A percentile compares a stretch with the other conserved stretches of the same genome.
Evolutionary conservation across 2,329 filamentous ascomycete genomes (phyloP).

Genomic region (Stachybotrys elegans): DNA sequence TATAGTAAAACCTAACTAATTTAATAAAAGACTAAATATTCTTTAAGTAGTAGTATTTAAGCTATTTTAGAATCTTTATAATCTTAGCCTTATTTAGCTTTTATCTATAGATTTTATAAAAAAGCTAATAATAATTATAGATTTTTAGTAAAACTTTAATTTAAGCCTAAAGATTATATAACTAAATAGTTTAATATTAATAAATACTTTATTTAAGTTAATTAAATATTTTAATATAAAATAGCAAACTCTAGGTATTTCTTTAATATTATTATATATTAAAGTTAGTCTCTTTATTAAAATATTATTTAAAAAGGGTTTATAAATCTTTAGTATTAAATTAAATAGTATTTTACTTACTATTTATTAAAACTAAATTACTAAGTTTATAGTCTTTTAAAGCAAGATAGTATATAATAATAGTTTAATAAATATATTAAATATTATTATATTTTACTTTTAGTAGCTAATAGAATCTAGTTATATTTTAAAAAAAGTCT

Average conservation of each 20-base stretch:
- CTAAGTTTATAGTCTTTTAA: neutral
- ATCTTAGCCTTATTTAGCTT: neutral
- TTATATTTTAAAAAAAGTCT: neutral
- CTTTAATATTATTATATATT: neutral
- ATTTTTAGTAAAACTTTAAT: neutral
- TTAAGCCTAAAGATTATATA: neutral
- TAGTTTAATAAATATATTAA: neutral
- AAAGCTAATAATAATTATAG: neutral
- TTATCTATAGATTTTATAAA: neutral
- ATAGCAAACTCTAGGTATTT: neutral
- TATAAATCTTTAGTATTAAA: neutral
- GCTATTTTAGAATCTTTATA: neutral
- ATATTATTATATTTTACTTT: neutral
- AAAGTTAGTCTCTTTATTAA: neutral
- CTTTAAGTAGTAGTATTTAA: neutral
- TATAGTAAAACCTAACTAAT: neutral
- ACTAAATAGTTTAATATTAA: neutral
- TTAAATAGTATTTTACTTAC: neutral
- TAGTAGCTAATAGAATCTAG: neutral
- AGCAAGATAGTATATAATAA: neutral
- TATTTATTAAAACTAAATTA: neutral
- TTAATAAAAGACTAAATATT: neutral
- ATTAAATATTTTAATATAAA: neutral
- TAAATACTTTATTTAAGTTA: neutral
- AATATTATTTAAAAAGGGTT: neutral